These are phyloP conservation scores for Akanthomyces uredinophilus DNA, from an alignment of 2,329 filamentous ascomycete species.

Conservation along the genomic window DNA sequence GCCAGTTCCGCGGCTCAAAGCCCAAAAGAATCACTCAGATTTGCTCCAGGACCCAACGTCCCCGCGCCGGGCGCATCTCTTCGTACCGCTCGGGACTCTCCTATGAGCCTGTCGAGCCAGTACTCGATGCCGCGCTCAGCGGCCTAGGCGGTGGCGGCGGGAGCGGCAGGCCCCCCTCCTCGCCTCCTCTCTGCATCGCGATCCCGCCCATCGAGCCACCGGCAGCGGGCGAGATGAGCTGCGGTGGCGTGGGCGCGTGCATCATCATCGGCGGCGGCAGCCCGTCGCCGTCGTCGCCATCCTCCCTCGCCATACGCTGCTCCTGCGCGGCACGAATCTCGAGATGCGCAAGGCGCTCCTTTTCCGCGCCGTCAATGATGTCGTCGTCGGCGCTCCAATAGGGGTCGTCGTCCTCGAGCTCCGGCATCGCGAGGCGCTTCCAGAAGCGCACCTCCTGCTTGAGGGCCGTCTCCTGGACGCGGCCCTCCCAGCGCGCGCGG, in stretches of 20 bases:
- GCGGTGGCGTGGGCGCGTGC: constrained; percentile 20
- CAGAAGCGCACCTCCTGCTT: constrained; percentile 60
- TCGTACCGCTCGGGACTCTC: constrained; percentile 14
- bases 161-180: constrained; percentile 26
- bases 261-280: constrained; percentile 1
- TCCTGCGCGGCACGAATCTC: constrained; percentile 41
- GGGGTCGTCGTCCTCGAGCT: constrained; percentile 53
- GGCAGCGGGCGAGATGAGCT: constrained; percentile 12
- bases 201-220: constrained; percentile 31
- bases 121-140: constrained; percentile 37
- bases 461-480: constrained; percentile 46
- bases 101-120: constrained; percentile 37
- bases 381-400: constrained; percentile 64
- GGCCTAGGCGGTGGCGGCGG: constrained; percentile 30
- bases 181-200: constrained; percentile 31
- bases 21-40: neutral
- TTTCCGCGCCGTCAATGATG: constrained; percentile 56
- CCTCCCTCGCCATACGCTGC: constrained; percentile 25
- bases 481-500: constrained; percentile 46
- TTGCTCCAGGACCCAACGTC: constrained; percentile 24
- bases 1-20: neutral
- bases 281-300: constrained; percentile 27
- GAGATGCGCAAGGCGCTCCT: constrained; percentile 48
- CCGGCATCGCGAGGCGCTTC: constrained; percentile 62
- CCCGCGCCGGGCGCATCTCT: neutral